Conservation (phyloP, 1,284 basidiomycete genomes). For the Boletus sp. region DNA sequence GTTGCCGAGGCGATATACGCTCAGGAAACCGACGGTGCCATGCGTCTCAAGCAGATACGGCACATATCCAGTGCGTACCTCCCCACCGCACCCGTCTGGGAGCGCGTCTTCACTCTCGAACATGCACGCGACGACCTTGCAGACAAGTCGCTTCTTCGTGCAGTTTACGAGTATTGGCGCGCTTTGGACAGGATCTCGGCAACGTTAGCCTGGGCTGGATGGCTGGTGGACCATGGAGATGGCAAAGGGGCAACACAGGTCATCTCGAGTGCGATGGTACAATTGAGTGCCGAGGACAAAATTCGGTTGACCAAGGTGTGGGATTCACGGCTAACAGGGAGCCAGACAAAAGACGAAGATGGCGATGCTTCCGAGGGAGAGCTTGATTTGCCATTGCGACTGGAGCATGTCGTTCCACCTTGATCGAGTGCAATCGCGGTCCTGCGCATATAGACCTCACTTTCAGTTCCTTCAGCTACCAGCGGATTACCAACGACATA, state of each 20-base stretch:
- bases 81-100: constrained; percentile 44
- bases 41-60: constrained; percentile 37
- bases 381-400: constrained; percentile 14
- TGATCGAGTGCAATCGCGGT: neutral
- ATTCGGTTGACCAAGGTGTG: constrained; percentile 30
- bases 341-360: constrained; percentile 24
- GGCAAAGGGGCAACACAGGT: constrained; percentile 36
- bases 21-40: constrained; percentile 13
- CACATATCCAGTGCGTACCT: constrained; percentile 42
- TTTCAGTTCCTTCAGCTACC: neutral
- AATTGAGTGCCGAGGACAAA: constrained; percentile 22
- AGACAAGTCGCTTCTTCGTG: constrained; percentile 33
- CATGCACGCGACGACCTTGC: constrained; percentile 20
- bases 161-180: constrained; percentile 44
- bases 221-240: constrained; percentile 40
- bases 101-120: constrained; percentile 38
- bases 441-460: neutral
- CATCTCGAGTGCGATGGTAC: constrained; percentile 31
- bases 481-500: neutral
- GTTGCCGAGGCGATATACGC: constrained; percentile 34
- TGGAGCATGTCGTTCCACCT: constrained; percentile 9
- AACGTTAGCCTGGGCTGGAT: constrained; percentile 43
- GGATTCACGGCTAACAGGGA: constrained; percentile 27
- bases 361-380: constrained; percentile 18
- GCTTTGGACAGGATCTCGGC: constrained; percentile 37